Percentiles rank a stretch among this genome's conserved stretches.
These are phyloP conservation scores for Polyporus tsugae DNA, from an alignment of 1,284 basidiomycete species.

Conservation along the genomic window DNA sequence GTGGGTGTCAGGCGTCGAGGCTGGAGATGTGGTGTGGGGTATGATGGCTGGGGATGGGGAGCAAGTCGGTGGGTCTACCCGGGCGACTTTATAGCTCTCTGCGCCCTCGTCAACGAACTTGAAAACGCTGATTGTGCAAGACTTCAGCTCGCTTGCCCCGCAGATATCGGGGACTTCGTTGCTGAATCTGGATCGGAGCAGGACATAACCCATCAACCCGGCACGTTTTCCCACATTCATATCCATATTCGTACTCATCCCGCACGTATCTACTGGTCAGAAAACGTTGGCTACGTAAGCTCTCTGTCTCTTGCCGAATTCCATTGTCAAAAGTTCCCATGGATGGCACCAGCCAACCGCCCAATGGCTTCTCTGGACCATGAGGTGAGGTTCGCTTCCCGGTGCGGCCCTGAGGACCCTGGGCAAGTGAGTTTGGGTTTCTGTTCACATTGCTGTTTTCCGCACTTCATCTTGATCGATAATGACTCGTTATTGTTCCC, in stretches of 20 bases:
- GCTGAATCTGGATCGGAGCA: not conserved
- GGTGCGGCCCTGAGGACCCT: not conserved
- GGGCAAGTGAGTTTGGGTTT: not conserved
- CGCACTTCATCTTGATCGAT: not conserved
- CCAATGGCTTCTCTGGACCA: not conserved
- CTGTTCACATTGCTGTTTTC: not conserved
- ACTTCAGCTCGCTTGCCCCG: not conserved
- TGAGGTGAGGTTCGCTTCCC: not conserved
- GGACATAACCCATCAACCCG: not conserved
- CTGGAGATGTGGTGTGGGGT: not conserved
- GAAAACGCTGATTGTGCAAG: not conserved
- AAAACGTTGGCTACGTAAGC: not conserved
- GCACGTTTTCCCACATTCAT: not conserved
- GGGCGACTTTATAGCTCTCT: not conserved
- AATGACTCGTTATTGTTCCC: not conserved
- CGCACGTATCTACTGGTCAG: not conserved
- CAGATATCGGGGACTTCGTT: not conserved
- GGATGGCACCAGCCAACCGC: not conserved
- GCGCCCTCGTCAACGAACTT: not conserved
- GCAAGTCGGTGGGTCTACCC: not conserved
- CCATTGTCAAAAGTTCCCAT: not conserved
- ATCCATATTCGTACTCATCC: not conserved
- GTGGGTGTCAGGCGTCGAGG: not conserved
- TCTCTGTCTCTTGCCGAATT: not conserved
- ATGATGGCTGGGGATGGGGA: not conserved